phyloP scores from a whole-genome alignment of 306 rosid genomes.

The Malus fusca region DNA sequence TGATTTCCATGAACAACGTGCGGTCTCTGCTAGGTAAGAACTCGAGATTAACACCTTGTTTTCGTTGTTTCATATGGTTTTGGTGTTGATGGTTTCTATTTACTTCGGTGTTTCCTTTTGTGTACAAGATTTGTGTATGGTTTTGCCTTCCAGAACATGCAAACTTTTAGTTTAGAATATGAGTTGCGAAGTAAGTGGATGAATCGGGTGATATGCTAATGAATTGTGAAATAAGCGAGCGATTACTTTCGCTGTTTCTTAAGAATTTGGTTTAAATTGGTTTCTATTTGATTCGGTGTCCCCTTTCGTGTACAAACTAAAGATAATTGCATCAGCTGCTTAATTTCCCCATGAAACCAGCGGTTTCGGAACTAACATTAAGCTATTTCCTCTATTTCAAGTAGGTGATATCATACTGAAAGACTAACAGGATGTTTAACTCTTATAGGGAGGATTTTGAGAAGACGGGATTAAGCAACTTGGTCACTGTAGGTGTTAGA shows the following conservation, averaged over 20 bases:
- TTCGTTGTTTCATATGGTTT: background rate
- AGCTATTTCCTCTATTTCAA: background rate
- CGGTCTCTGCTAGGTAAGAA: conserved; percentile 74
- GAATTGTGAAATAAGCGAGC: no score
- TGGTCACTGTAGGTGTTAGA: conserved; percentile 65
- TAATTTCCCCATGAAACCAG: background rate
- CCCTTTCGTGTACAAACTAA: background rate
- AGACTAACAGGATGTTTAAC: conserved; percentile 2
- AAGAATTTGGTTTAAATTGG: no score
- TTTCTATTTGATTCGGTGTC: no score
- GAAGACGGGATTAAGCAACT: conserved; percentile 65
- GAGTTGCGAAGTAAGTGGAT: background rate
- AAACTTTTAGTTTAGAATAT: background rate
- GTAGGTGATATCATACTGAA: background rate
- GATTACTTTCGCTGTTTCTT: no score
- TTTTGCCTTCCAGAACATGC: background rate
- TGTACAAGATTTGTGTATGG: background rate
- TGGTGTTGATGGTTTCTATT: background rate
- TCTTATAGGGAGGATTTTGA: conserved; percentile 69
- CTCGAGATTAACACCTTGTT: background rate
- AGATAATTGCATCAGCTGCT: background rate
- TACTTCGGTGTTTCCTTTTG: background rate
- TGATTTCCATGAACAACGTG: conserved; percentile 90
- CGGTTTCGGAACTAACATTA: background rate
- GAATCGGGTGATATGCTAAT: no score